Evolutionary conservation across 2,329 filamentous ascomycete genomes (phyloP).

Genomic region (Curvularia sp.): DNA sequence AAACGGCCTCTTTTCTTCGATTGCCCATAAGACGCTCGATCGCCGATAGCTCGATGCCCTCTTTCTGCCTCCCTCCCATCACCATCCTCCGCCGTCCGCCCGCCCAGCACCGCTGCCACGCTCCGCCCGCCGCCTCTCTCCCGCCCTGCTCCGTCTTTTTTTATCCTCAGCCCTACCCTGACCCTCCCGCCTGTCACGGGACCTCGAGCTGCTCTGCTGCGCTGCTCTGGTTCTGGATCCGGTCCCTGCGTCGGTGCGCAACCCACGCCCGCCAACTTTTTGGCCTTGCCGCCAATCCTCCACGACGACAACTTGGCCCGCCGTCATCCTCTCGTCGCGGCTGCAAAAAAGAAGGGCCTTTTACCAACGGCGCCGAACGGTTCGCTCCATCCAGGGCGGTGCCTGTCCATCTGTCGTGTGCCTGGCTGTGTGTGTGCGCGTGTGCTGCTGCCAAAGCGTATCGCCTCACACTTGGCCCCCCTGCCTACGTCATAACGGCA

Average conservation of each 20-base stretch:
- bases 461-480: conserved; percentile 11
- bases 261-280: conserved; percentile 4
- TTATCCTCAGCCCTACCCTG: conserved; percentile 14
- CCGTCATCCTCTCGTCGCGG: too few species aligned
- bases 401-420: conserved; percentile 15
- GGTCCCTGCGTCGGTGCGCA: conserved; percentile 11
- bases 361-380: not conserved
- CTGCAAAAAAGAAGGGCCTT: too few species aligned
- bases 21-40: conserved; percentile 18
- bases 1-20: conserved; percentile 12
- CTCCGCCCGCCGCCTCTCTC: conserved; percentile 5
- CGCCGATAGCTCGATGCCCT: conserved; percentile 14
- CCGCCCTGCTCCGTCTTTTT: not conserved
- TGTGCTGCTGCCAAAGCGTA: conserved; percentile 2
- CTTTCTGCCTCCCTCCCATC: conserved; percentile 1
- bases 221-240: conserved; percentile 1
- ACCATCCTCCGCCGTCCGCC: not conserved
- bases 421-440: not conserved
- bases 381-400: conserved; percentile 5
- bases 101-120: conserved; percentile 1
- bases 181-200: conserved; percentile 9
- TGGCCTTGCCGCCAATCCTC: not conserved
- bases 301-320: too few species aligned
- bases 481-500: conserved; percentile 16
- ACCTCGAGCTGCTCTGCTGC: not conserved